These are phyloP conservation scores for Panaeolus papilionaceus DNA, from an alignment of 768 basidiomycete species.

Conservation along the genomic window DNA sequence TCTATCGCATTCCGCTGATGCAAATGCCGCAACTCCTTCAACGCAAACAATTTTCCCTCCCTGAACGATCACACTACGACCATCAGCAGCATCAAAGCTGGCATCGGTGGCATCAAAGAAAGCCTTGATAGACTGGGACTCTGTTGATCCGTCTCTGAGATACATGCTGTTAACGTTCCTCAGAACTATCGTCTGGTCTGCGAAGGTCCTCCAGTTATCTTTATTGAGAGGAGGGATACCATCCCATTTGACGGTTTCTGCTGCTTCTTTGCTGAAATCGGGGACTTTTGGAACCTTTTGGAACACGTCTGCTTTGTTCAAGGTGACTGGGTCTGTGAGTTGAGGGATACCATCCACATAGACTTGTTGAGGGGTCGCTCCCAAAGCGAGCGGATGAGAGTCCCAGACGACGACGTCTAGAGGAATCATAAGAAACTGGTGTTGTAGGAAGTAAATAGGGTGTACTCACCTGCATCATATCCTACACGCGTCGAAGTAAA, in stretches of 20 bases:
- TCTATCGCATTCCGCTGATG: neutral
- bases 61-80: conserved; percentile 50
- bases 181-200: conserved; percentile 52
- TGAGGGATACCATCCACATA: conserved; percentile 87
- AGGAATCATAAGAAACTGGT: neutral
- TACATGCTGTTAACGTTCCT: conserved; percentile 56
- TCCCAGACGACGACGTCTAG: conserved; percentile 69
- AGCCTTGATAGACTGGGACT: conserved; percentile 24
- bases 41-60: conserved; percentile 61
- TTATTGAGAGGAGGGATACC: conserved; percentile 71
- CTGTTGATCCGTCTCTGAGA: conserved; percentile 22
- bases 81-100: conserved; percentile 11
- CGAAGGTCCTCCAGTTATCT: conserved; percentile 33
- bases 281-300: conserved; percentile 62
- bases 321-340: conserved; percentile 38
- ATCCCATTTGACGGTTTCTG: conserved; percentile 60
- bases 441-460: neutral
- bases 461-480: conserved; percentile 64
- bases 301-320: conserved; percentile 51
- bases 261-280: conserved; percentile 65
- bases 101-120: conserved; percentile 29
- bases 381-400: conserved; percentile 77
- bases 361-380: conserved; percentile 82
- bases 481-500: conserved; percentile 41
- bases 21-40: conserved; percentile 37